Evolutionary conservation across 1,284 basidiomycete genomes (phyloP), one percentile per base, ranked within the genome.

Genomic region (Rhizopogon parksii): DNA sequence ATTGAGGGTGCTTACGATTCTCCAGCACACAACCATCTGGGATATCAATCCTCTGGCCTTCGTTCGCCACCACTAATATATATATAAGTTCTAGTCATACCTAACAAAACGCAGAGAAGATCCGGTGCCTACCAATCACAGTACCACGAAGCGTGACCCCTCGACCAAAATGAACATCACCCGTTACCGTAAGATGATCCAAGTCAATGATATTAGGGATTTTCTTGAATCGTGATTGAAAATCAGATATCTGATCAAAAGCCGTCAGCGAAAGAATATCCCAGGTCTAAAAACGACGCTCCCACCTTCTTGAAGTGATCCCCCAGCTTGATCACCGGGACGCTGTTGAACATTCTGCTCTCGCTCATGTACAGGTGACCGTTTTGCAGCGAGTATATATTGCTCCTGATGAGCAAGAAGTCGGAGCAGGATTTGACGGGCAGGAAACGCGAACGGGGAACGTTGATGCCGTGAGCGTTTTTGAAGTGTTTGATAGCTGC

Each of bases 401-500:
- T 91, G 59, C 86, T 91, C 74, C 93, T 97, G 80, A 95, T 95
- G 60, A 95, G 76, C 35, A 95, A 78, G 57, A 95, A 75, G 68
- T 92, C 89, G 40, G 88, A 90, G 70, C 86, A 91, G 60, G 80
- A 85, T 78, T 90, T 90, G 58, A 92, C 94, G 55, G 94, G 94
- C 68, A 97, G 77, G 89, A 98, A 96, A 55, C 94, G 88, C 59
- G 83, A 87, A 56, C 95, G 87, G 47, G 94, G 93, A 21, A 97
- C 94, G 74, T 97, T 96, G 72, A 97, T 88, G 61, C 94, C 95
- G 68, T 93, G 91, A 8, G 89, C 92, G 66, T 85, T 85, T 64
- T 80, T 83, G 79, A 95, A 94, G 71, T 94, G 90, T 80, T 95
- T 95, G 82, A 96, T 95, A 36, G 92, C 93, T 36, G 91, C 92